These are phyloP conservation scores for Bryoglossum gracile DNA, from an alignment of 495 filamentous ascomycete genomes.

Conservation along the genomic window DNA sequence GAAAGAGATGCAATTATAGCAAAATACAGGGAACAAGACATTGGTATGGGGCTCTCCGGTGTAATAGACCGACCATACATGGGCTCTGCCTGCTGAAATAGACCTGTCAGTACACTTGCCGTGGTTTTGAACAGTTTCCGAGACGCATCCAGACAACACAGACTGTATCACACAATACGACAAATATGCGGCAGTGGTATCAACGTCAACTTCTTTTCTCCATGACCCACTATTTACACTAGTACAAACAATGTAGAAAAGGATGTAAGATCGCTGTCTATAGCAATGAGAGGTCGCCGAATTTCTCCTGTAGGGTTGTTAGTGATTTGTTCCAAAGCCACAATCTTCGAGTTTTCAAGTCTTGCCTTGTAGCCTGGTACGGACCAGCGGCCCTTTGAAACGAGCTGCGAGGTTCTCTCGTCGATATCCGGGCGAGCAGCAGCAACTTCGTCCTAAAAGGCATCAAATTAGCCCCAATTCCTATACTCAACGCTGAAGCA, in stretches of 20 bases:
- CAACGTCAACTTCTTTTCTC: conserved; percentile 10
- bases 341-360: no score
- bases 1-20: no score
- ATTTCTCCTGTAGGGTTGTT: conserved; percentile 69
- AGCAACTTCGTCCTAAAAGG: conserved; percentile 78
- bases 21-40: no score
- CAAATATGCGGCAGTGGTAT: no score
- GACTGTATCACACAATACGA: no score
- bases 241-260: conserved; percentile 46
- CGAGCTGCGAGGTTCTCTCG: conserved; percentile 82
- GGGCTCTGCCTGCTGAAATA: no score
- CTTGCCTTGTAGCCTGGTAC: conserved; percentile 96
- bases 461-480: conserved; percentile 6
- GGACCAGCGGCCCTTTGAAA: conserved; percentile 94
- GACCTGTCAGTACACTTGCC: no score
- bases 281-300: conserved; percentile 88
- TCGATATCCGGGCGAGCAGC: conserved; percentile 92
- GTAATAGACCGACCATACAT: no score
- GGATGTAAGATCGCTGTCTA: conserved; percentile 44
- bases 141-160: no score
- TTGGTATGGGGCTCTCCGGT: no score
- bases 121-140: neutral
- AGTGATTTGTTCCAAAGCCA: no score
- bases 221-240: conserved; percentile 35
- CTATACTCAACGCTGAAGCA: neutral